phyloP scores from a whole-genome alignment of 116 monocot species.

The Trichopus zeylanicus region DNA sequence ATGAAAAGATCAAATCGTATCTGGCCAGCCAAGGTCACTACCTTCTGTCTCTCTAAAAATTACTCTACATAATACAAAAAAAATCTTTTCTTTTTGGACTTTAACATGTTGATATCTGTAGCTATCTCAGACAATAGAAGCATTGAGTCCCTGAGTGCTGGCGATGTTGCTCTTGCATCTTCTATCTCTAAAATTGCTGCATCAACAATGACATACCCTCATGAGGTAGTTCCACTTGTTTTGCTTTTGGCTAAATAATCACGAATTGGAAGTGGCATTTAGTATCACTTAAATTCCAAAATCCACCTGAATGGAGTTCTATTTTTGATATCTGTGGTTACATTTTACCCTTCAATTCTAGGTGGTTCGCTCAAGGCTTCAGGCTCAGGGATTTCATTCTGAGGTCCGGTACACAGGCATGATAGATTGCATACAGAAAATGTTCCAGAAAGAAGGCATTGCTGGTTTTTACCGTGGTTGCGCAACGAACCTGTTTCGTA shows the following conservation, averaged over 20 bases:
- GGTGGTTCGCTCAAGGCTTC: slow-evolving; percentile 90
- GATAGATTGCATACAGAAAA: slow-evolving; percentile 66
- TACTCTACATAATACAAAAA: neutral
- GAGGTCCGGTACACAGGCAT: slow-evolving; percentile 50
- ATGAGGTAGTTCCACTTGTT: slow-evolving; percentile 61
- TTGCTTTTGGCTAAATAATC: too few species aligned
- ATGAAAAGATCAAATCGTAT: slow-evolving; percentile 78
- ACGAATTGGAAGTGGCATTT: too few species aligned
- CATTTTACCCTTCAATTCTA: slow-evolving; percentile 4
- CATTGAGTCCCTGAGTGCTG: slow-evolving; percentile 56
- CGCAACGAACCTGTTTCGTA: slow-evolving; percentile 74
- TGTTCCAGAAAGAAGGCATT: slow-evolving; percentile 52
- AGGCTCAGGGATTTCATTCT: slow-evolving; percentile 67
- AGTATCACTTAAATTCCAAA: neutral
- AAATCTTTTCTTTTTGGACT: neutral
- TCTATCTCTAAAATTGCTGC: slow-evolving; percentile 78
- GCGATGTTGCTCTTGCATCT: slow-evolving; percentile 87
- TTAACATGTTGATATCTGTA: too few species aligned
- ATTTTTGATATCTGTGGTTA: neutral
- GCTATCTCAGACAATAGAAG: slow-evolving; percentile 54
- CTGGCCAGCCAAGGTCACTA: slow-evolving; percentile 50
- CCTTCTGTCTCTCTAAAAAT: neutral
- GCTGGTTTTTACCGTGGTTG: slow-evolving; percentile 86
- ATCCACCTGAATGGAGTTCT: neutral
- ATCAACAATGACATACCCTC: slow-evolving; percentile 87